These are phyloP conservation scores for Phytophthora nicotianae DNA, from an alignment of 352 stramenopile genomes.

Conservation along the genomic window DNA sequence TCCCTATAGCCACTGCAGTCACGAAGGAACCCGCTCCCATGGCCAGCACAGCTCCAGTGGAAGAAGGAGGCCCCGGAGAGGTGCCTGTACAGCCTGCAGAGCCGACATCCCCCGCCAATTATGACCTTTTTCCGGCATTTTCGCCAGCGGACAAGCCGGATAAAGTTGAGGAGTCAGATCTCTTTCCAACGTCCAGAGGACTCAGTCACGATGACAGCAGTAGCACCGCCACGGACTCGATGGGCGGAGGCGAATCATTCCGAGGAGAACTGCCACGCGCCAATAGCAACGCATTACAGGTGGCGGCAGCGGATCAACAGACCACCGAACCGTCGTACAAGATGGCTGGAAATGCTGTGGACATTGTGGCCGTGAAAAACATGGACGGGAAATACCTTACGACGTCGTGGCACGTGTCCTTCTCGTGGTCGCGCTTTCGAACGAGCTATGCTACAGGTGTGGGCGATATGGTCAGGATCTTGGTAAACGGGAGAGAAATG, in stretches of 20 bases:
- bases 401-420: slow-evolving; percentile 79
- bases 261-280: slow-evolving; percentile 10
- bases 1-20: slow-evolving; percentile 18
- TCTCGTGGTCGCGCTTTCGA: slow-evolving; percentile 75
- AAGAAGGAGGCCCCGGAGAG: slow-evolving; percentile 35
- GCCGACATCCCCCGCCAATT: slow-evolving; percentile 34
- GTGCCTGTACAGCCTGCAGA: slow-evolving; percentile 20
- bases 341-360: slow-evolving; percentile 75
- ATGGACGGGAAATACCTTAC: slow-evolving; percentile 62
- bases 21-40: slow-evolving; percentile 23
- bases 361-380: slow-evolving; percentile 78
- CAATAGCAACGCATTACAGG: slow-evolving; percentile 23
- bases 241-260: slow-evolving; percentile 18
- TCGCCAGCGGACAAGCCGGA: slow-evolving; percentile 21
- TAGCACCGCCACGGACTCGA: slow-evolving; percentile 16
- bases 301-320: slow-evolving; percentile 8
- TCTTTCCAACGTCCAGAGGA: slow-evolving; percentile 33
- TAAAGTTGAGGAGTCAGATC: slow-evolving; percentile 28
- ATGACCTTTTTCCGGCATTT: slow-evolving; percentile 50
- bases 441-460: slow-evolving; percentile 64
- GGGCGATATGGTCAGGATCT: slow-evolving; percentile 72
- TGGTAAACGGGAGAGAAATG: slow-evolving; percentile 80
- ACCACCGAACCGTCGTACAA: slow-evolving; percentile 54
- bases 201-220: slow-evolving; percentile 25
- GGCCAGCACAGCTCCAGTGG: slow-evolving; percentile 34